Percentiles rank a stretch among this genome's conserved stretches.
Evolutionary conservation across 2,329 filamentous ascomycete species (phyloP).

Genomic region (Neurospora sp.): DNA sequence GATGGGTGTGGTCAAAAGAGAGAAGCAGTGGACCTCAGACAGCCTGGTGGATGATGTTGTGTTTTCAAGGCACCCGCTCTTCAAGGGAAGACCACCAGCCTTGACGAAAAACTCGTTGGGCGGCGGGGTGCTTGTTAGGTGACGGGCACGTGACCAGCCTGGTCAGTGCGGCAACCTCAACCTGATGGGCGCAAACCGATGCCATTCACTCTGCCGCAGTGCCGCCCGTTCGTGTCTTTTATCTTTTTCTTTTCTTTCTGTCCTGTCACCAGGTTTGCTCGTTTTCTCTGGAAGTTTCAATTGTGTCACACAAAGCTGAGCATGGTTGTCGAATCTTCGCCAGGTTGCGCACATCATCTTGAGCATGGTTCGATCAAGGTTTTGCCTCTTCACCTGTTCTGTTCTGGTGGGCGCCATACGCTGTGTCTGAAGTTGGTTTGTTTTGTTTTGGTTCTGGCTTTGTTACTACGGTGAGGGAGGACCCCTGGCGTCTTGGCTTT

Average conservation of each 20-base stretch:
- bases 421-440: neutral
- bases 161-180: conserved; percentile 11
- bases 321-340: neutral
- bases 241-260: neutral
- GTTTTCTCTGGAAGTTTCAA: neutral
- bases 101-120: conserved; percentile 23
- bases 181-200: neutral
- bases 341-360: neutral
- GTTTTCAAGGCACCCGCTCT: conserved; percentile 17
- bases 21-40: conserved; percentile 14
- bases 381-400: neutral
- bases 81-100: conserved; percentile 15
- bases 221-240: no score
- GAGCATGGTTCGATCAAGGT: neutral
- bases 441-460: neutral
- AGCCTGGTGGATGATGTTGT: conserved; percentile 16
- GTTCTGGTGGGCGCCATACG: neutral
- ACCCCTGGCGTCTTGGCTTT: neutral
- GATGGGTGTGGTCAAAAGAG: conserved; percentile 15
- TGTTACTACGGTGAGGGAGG: neutral
- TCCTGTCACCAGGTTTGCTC: neutral
- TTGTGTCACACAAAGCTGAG: neutral
- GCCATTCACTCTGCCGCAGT: neutral
- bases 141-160: conserved; percentile 13
- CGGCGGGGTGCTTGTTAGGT: conserved; percentile 16